A percentile compares a stretch with the other conserved stretches of the same genome.
Conservation (phyloP, 192 early-diverging fungal species). For the Allomyces javanicus region DNA sequence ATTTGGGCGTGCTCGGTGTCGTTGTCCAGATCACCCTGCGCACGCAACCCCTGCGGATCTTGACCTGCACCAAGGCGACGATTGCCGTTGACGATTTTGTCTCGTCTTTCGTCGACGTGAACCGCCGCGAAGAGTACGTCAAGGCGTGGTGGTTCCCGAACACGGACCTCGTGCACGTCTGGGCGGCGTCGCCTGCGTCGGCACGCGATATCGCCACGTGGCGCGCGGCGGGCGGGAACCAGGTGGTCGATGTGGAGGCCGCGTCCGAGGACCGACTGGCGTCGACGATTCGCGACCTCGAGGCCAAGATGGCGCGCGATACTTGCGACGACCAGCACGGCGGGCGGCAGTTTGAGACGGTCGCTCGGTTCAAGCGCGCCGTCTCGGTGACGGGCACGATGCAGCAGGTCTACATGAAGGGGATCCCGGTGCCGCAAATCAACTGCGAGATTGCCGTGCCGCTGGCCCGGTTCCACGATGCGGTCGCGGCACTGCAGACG, state of each 20-base stretch:
- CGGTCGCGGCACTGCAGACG: slow-evolving; percentile 5
- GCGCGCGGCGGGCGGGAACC: neutral
- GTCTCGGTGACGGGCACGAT: slow-evolving; percentile 7
- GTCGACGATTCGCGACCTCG: neutral
- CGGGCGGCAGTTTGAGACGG: slow-evolving; percentile 10
- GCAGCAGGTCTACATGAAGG: slow-evolving; percentile 12
- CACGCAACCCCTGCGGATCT: slow-evolving; percentile 5
- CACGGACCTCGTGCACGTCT: slow-evolving; percentile 15
- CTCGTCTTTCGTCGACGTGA: slow-evolving; percentile 2
- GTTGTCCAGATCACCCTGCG: slow-evolving; percentile 9
- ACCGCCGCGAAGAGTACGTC: slow-evolving; percentile 7
- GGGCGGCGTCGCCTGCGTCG: slow-evolving; percentile 7
- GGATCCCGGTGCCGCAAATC: slow-evolving; percentile 19
- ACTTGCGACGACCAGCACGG: neutral
- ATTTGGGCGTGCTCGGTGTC: slow-evolving; percentile 13
- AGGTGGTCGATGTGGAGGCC: neutral
- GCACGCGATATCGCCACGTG: slow-evolving; percentile 5
- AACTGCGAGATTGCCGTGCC: slow-evolving; percentile 20
- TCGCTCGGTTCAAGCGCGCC: slow-evolving; percentile 10
- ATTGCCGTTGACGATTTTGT: slow-evolving; percentile 8
- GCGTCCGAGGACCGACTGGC: neutral
- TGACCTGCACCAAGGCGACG: slow-evolving; percentile 9
- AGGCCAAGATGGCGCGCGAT: neutral
- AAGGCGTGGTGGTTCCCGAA: slow-evolving; percentile 24
- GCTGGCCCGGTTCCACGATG: slow-evolving; percentile 5